Conservation (phyloP, 495 filamentous ascomycete genomes). For the Barbatosphaeria neglecta region DNA sequence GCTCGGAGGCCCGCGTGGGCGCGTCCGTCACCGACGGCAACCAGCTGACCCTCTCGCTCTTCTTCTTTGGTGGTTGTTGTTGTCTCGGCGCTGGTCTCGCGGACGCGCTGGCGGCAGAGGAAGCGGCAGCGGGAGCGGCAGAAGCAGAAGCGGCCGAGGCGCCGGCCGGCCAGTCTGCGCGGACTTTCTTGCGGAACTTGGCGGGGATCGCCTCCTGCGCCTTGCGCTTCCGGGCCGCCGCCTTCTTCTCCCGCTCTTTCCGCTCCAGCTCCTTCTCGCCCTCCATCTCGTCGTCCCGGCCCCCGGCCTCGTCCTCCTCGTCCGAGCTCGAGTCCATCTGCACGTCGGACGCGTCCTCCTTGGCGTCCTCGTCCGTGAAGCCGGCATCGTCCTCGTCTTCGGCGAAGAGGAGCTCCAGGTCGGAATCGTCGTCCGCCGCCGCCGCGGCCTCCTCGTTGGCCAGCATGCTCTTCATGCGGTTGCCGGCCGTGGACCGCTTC, state of each 20-base stretch:
- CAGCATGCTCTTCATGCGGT: slow-evolving; percentile 68
- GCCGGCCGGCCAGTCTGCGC: slow-evolving; percentile 32
- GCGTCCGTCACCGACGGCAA: slow-evolving; percentile 67
- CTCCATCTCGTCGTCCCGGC: slow-evolving; percentile 55
- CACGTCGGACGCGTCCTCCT: slow-evolving; percentile 63
- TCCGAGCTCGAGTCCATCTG: slow-evolving; percentile 75
- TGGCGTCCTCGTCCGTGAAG: slow-evolving; percentile 50
- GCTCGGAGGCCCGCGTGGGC: slow-evolving; percentile 70
- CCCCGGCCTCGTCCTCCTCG: slow-evolving; percentile 66
- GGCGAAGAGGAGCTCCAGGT: slow-evolving; percentile 69
- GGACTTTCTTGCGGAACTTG: slow-evolving; percentile 44
- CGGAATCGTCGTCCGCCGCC: slow-evolving; percentile 46
- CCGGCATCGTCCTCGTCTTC: slow-evolving; percentile 81
- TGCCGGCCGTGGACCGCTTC: slow-evolving; percentile 78
- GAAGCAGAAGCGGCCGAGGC: no score
- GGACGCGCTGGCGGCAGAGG: slow-evolving; percentile 26
- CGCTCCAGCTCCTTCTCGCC: slow-evolving; percentile 55
- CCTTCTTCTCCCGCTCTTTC: slow-evolving; percentile 38
- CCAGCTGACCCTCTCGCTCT: slow-evolving; percentile 85
- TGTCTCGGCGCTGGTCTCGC: slow-evolving; percentile 25
- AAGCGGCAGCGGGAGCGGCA: no score
- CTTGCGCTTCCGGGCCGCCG: slow-evolving; percentile 60
- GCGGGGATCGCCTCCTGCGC: slow-evolving; percentile 48
- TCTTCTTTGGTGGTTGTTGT: slow-evolving; percentile 61
- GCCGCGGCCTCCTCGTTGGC: slow-evolving; percentile 57